A percentile compares a stretch with the other conserved stretches of the same genome.
Evolutionary conservation across 768 basidiomycete species (phyloP).

Genomic region (Psilocybe tampanensis): DNA sequence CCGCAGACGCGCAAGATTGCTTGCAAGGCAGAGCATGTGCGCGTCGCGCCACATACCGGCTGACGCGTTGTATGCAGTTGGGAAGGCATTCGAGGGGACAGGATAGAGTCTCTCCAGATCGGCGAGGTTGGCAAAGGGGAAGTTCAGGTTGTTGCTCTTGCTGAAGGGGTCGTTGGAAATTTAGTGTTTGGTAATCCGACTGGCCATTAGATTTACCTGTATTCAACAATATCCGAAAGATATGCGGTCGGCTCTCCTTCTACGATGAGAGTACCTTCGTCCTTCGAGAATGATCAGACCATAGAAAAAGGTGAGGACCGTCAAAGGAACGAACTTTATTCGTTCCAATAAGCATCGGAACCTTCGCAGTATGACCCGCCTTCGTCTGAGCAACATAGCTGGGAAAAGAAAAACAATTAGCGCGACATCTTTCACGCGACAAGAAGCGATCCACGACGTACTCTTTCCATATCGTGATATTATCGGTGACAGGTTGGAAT

Average conservation of each 20-base stretch:
- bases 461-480: slow-evolving; percentile 36
- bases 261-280: slow-evolving; percentile 36
- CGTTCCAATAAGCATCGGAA: slow-evolving; percentile 34
- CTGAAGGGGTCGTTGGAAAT: slow-evolving; percentile 9
- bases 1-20: slow-evolving; percentile 28
- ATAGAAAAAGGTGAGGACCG: neutral
- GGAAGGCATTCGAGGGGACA: slow-evolving; percentile 29
- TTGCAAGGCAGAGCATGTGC: slow-evolving; percentile 35
- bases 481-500: slow-evolving; percentile 37
- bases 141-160: slow-evolving; percentile 35
- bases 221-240: slow-evolving; percentile 28
- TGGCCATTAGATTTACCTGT: slow-evolving; percentile 19
- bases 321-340: slow-evolving; percentile 25
- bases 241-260: slow-evolving; percentile 37
- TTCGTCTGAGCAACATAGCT: slow-evolving; percentile 33
- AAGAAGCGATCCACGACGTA: slow-evolving; percentile 8
- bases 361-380: slow-evolving; percentile 28
- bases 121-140: slow-evolving; percentile 29
- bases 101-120: slow-evolving; percentile 26
- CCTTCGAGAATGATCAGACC: slow-evolving; percentile 14
- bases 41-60: slow-evolving; percentile 37
- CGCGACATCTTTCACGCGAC: neutral
- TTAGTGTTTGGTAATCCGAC: neutral
- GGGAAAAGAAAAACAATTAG: neutral
- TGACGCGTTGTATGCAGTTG: slow-evolving; percentile 34